Evolutionary conservation across 2,329 filamentous ascomycete species (phyloP), one percentile per base, ranked within the genome.

Genomic region (Scortechinia acanthostroma): DNA sequence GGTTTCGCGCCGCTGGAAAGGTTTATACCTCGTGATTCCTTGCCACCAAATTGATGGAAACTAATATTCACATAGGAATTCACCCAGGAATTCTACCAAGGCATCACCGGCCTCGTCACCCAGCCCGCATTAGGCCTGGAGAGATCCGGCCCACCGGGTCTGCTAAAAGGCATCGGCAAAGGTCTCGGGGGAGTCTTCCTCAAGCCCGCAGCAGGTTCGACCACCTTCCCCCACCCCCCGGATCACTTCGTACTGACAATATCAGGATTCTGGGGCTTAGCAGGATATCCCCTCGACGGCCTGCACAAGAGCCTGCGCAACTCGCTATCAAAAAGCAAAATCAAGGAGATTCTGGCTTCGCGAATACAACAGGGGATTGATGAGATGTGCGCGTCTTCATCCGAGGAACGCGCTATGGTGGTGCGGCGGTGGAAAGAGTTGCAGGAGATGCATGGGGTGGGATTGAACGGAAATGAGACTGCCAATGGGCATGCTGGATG

Each of bases 111-210:
- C 16, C 35, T 63, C 3, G 49, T 62, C 20, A 52, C 47, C 2
- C 52, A 62, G 30, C 60, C 61, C 3, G 49, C 50, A 17, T 54
- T 59, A 43, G 60, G 56, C 0, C 58, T 53, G 1, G 57, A 54
- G 45, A 51, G 60, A 3, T 58, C 58, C 2, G 63, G 63, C 0
- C 49, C 54, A 0, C 20, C 54, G 1, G 63, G 64, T 0, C 53
- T 61, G 6, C 49, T 54, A 2, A 62, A 59, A 28, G 61, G 62
- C 0, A 30, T 65, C 0, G 57, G 55, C 1, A 66, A 62, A 44
- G 65, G 63, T 2, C 48, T 52, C 1, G 46, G 52, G 17, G 54
- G 56, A 2, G 23, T 55, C 1, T 14, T 50, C 0, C 50, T 55
- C 14, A 56, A 55, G 42, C 44, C 55, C 3, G 49, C 51, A 21